Evolutionary conservation across 257 asterid species (phyloP).

Genomic region (Ligustrum vulgare): DNA sequence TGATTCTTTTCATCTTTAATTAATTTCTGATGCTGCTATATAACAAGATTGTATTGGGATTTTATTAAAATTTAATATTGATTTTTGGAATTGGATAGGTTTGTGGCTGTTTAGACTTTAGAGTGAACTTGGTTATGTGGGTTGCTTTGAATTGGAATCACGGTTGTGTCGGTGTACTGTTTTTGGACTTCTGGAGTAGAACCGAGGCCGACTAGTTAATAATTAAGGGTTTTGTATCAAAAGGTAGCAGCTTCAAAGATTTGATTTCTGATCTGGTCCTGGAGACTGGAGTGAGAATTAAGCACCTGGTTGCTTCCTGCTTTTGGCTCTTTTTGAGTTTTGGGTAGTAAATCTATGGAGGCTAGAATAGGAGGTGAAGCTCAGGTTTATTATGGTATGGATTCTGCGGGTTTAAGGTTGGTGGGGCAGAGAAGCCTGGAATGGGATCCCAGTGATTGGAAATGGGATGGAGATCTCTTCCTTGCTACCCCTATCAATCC

Average conservation of each 20-base stretch:
- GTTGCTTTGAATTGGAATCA: conserved; percentile 32
- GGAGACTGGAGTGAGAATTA: not conserved
- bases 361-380: conserved; percentile 46
- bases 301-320: not conserved
- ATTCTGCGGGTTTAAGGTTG: conserved; percentile 40
- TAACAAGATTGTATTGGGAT: not conserved
- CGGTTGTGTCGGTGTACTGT: conserved; percentile 24
- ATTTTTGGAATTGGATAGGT: not conserved
- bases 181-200: conserved; percentile 34
- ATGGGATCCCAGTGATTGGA: conserved; percentile 78
- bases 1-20: not conserved
- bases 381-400: conserved; percentile 41
- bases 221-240: not conserved
- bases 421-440: conserved; percentile 46
- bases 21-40: not conserved
- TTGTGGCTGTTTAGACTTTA: not conserved
- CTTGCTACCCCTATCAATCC: conserved; percentile 54
- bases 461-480: conserved; percentile 82
- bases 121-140: conserved; percentile 24
- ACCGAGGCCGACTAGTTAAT: conserved; percentile 27
- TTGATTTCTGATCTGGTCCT: conserved; percentile 27
- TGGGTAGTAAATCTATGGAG: conserved; percentile 33
- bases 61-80: not conserved
- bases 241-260: not conserved
- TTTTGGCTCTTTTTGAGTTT: not conserved